Conservation (phyloP, 176 grass and related monocot genomes). For the Musa acuminata region DNA sequence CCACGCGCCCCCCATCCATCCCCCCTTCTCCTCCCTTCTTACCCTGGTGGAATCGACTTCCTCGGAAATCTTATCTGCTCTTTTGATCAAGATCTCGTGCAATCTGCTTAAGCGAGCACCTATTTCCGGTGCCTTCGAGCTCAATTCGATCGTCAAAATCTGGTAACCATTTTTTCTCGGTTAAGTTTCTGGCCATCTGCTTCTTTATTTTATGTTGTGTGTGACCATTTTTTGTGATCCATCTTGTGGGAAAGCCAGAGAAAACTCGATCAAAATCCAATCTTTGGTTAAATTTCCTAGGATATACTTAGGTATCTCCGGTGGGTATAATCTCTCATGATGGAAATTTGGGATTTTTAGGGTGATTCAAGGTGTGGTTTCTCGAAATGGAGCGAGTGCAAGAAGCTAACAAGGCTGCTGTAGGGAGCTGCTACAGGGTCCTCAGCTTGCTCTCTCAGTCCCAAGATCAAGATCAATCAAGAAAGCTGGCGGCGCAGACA, state of each 20-base stretch:
- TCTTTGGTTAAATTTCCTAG: background rate
- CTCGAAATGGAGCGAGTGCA: slow-evolving; percentile 66
- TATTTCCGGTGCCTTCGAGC: background rate
- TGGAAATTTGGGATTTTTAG: background rate
- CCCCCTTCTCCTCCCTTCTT: background rate
- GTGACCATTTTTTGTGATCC: background rate
- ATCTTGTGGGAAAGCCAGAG: background rate
- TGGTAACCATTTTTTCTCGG: background rate
- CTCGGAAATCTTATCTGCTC: background rate
- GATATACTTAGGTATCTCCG: background rate
- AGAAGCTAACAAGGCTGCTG: slow-evolving; percentile 58
- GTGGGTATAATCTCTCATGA: background rate
- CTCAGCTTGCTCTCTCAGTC: slow-evolving; percentile 53
- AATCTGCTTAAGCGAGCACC: background rate
- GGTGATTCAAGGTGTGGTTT: background rate
- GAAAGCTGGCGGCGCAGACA: slow-evolving; percentile 43
- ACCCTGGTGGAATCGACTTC: background rate
- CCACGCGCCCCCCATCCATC: background rate
- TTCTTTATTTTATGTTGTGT: background rate
- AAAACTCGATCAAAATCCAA: background rate
- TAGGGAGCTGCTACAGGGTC: slow-evolving; percentile 70
- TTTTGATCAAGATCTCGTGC: background rate
- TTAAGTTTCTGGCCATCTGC: background rate
- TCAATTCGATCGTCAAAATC: background rate
- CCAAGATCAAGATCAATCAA: slow-evolving; percentile 40